These are phyloP conservation scores for Aspergillus ostianus DNA, from an alignment of 495 filamentous ascomycete species.

Conservation along the genomic window DNA sequence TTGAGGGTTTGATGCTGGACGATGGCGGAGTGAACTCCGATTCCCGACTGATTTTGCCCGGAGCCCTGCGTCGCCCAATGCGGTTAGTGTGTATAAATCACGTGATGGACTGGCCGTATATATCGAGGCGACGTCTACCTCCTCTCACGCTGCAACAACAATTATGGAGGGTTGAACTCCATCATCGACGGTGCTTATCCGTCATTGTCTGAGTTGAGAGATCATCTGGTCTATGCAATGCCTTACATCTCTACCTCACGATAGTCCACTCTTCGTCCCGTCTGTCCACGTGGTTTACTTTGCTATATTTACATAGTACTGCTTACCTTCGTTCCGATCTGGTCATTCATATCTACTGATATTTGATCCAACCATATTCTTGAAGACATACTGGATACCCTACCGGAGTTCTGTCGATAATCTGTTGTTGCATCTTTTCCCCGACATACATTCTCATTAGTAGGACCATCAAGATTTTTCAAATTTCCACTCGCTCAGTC, in stretches of 20 bases:
- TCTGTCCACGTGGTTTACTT: not conserved
- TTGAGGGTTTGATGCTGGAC: conserved; percentile 23
- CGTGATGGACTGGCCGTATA: conserved; percentile 20
- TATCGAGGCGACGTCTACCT: conserved; percentile 2
- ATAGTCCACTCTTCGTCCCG: not conserved
- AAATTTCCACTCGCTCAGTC: not conserved
- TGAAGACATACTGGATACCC: too few relatives aligned
- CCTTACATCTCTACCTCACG: not conserved
- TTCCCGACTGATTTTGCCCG: conserved; percentile 39
- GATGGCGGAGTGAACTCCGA: conserved; percentile 19
- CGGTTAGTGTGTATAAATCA: conserved; percentile 29
- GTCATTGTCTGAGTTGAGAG: not conserved
- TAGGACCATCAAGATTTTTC: not conserved
- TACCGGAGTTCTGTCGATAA: not conserved
- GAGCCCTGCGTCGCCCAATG: conserved; percentile 21
- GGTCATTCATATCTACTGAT: too few relatives aligned
- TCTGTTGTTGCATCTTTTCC: too few relatives aligned
- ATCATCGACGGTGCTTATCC: not conserved
- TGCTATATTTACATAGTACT: not conserved
- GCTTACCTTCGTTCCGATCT: not conserved
- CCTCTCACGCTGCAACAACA: not conserved
- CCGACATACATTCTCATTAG: too few relatives aligned
- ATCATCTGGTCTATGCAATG: not conserved
- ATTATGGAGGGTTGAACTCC: not conserved
- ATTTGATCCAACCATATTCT: too few relatives aligned